A percentile compares a stretch with the other conserved stretches of the same genome.
Evolutionary conservation across 2,329 filamentous ascomycete genomes (phyloP).

Genomic region (Ophiosphaerella narmari): DNA sequence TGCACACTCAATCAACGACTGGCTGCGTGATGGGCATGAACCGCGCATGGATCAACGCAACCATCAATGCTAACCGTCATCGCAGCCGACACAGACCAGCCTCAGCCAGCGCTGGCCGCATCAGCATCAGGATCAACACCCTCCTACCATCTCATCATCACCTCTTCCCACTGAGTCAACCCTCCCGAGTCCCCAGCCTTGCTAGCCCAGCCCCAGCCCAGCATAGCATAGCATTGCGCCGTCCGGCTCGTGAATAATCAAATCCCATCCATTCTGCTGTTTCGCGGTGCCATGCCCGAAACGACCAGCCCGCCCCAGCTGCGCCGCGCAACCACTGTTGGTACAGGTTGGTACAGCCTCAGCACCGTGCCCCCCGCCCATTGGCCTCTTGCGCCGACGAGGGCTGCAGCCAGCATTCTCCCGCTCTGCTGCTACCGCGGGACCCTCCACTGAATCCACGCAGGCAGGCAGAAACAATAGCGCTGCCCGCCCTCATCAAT

Average conservation of each 20-base stretch:
- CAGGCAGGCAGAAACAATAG: conserved; percentile 26
- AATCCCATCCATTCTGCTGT: conserved; percentile 1
- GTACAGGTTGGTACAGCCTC: conserved; percentile 3
- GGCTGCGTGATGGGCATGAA: no score
- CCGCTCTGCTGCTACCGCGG: conserved; percentile 10
- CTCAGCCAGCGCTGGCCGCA: no score
- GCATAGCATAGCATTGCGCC: background rate
- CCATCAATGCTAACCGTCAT: background rate
- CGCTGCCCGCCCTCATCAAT: conserved; percentile 27
- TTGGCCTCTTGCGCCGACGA: background rate
- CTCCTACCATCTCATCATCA: no score
- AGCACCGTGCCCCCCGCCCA: background rate
- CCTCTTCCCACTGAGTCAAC: no score
- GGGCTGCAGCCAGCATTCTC: background rate
- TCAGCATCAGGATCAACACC: no score
- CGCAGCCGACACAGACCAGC: background rate
- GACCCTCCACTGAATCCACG: conserved; percentile 13
- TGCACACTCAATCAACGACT: no score
- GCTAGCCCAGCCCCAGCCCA: background rate
- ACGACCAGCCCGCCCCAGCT: background rate
- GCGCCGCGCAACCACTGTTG: background rate
- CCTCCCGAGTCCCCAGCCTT: background rate
- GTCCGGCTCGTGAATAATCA: background rate
- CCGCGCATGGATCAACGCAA: no score
- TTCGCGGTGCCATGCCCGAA: conserved; percentile 3